Percentiles rank a stretch among this genome's conserved stretches.
phyloP scores from a whole-genome alignment of 306 rosid species.

The Lathyrus tuberosus region DNA sequence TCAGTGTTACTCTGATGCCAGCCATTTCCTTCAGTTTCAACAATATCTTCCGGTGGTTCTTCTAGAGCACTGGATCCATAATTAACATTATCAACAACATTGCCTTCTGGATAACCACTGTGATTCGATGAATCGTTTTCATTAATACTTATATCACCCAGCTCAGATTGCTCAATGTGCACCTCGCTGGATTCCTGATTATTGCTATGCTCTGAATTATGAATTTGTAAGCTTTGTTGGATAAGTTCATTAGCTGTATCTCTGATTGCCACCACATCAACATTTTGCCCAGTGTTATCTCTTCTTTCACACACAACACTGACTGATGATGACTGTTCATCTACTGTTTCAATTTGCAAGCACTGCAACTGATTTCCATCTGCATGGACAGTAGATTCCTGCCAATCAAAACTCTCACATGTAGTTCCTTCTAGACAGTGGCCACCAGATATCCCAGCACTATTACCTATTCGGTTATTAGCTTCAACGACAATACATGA shows the following conservation, averaged over 20 bases:
- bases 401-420: slow-evolving; percentile 44
- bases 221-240: slow-evolving; percentile 44
- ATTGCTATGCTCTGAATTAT: slow-evolving; percentile 43
- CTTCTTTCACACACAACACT: slow-evolving; percentile 41
- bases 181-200: slow-evolving; percentile 44
- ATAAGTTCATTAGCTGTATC: slow-evolving; percentile 32
- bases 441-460: slow-evolving; percentile 41
- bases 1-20: slow-evolving; percentile 53
- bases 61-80: slow-evolving; percentile 51
- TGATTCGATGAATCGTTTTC: slow-evolving; percentile 35
- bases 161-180: slow-evolving; percentile 49
- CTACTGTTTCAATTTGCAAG: slow-evolving; percentile 48
- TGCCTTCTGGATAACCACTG: slow-evolving; percentile 37
- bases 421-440: slow-evolving; percentile 45
- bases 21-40: slow-evolving; percentile 52
- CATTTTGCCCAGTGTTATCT: slow-evolving; percentile 44
- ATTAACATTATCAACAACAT: slow-evolving; percentile 41
- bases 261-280: slow-evolving; percentile 42
- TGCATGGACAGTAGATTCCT: slow-evolving; percentile 44
- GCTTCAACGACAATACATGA: slow-evolving; percentile 47
- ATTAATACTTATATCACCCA: slow-evolving; percentile 39
- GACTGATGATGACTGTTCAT: slow-evolving; percentile 30
- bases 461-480: slow-evolving; percentile 38
- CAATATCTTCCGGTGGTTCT: slow-evolving; percentile 48
- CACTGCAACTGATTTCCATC: slow-evolving; percentile 49